phyloP scores from a whole-genome alignment of 116 monocot genomes.

The Dioscorea cayenensis region DNA sequence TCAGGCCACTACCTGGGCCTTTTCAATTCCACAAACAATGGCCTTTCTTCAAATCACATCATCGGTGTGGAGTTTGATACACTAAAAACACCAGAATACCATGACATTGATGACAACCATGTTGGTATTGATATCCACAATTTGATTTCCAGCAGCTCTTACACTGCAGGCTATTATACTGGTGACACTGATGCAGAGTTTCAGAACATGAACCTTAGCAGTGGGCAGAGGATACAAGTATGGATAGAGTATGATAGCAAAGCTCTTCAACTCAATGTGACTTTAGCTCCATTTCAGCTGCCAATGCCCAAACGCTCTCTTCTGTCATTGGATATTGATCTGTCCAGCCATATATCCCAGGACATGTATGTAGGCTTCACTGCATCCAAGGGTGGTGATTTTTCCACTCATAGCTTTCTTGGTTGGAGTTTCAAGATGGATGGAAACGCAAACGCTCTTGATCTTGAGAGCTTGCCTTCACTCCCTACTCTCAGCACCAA shows the following conservation, averaged over 20 bases:
- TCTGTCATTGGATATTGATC: constrained; percentile 7
- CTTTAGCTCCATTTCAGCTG: no score
- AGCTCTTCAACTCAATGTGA: neutral
- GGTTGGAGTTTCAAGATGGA: constrained; percentile 6
- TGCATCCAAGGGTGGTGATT: constrained; percentile 1
- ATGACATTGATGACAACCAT: constrained; percentile 22
- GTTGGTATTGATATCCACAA: constrained; percentile 22
- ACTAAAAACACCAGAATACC: constrained; percentile 1
- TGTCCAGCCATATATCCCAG: constrained; percentile 9
- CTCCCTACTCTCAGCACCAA: no score
- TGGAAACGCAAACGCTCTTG: neutral
- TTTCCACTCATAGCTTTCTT: constrained; percentile 2
- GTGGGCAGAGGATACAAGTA: constrained; percentile 22
- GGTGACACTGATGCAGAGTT: neutral
- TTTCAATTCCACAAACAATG: constrained; percentile 8
- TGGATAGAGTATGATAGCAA: constrained; percentile 32
- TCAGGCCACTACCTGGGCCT: constrained; percentile 15
- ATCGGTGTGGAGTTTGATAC: constrained; percentile 21
- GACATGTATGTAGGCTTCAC: constrained; percentile 33
- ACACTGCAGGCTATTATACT: constrained; percentile 7
- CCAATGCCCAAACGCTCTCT: constrained; percentile 21
- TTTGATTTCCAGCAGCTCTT: constrained; percentile 2
- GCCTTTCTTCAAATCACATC: constrained; percentile 13
- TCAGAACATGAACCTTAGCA: constrained; percentile 16
- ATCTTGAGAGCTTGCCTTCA: neutral